phyloP scores from a whole-genome alignment of 352 stramenopile genomes.

The Peronospora farinosa region DNA sequence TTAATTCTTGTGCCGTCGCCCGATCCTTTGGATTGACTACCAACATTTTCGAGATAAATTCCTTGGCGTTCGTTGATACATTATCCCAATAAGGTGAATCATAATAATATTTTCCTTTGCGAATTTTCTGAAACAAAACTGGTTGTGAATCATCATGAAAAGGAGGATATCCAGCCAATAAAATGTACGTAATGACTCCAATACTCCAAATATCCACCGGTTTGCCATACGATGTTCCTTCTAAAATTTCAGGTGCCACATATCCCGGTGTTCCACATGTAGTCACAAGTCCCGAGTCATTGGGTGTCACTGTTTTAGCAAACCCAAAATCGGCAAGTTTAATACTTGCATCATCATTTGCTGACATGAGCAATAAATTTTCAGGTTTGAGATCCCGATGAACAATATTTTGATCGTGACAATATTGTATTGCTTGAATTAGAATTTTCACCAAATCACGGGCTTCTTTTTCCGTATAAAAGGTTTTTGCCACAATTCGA shows the following conservation, averaged over 20 bases:
- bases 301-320: slow-evolving; percentile 76
- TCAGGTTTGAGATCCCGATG: slow-evolving; percentile 81
- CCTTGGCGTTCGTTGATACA: slow-evolving; percentile 84
- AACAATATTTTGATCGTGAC: slow-evolving; percentile 82
- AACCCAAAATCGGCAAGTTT: slow-evolving; percentile 93
- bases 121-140: slow-evolving; percentile 87
- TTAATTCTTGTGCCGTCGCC: slow-evolving; percentile 46
- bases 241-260: slow-evolving; percentile 79
- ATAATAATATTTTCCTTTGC: slow-evolving; percentile 82
- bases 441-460: slow-evolving; percentile 78
- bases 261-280: slow-evolving; percentile 77
- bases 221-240: slow-evolving; percentile 75
- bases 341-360: slow-evolving; percentile 82
- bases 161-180: slow-evolving; percentile 78
- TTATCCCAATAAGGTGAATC: slow-evolving; percentile 88
- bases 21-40: slow-evolving; percentile 75
- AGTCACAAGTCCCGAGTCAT: slow-evolving; percentile 55
- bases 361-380: slow-evolving; percentile 81
- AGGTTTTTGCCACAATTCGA: slow-evolving; percentile 84
- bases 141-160: slow-evolving; percentile 93
- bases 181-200: slow-evolving; percentile 87
- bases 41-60: slow-evolving; percentile 85
- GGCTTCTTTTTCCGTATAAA: slow-evolving; percentile 84
- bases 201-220: slow-evolving; percentile 85
- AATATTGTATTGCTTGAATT: slow-evolving; percentile 78